Base-by-base conservation (phyloP, 371 early-diverging fungal genomes). In the Circinella minor region DNA sequence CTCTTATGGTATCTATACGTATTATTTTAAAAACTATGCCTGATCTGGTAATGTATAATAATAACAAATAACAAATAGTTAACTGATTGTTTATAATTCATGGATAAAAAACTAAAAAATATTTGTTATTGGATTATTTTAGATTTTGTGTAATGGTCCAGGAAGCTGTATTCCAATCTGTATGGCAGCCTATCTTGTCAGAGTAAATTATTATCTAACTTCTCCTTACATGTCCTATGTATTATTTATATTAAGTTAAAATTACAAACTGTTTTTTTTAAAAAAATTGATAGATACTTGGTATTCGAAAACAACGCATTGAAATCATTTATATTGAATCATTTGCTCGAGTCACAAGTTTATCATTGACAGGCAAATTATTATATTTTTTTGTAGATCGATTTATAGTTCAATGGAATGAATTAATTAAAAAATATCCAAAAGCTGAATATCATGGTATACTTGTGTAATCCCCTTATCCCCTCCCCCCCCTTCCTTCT, bases 391-490 rank as follows among this genome's bases (percentile, higher is more conserved):
- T 96, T 71, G 92, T 86, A 3, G 97, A 98, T 76, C 73, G 86
- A 17, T 95, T 98, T 71, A 60, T 98, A 4, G 98, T 98, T 10
- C 98, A 96, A 74, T 98, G 99, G 99, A 89, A 89, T 1, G 77
- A 84, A 6, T 76, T 96, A 51, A 65, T 18, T 34, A 55, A 77
- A 39, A 74, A 65, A 51, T 89, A 91, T 66, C 84, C 90, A 15
- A 85, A 86, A 9, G 89, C 94, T 14, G 84, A 93, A 70, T 94
- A 91, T 65, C 74, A 78, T 27, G 95, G 94, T 14, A 71, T 89
- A 18, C 81, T 97, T 14, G 57, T 34, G 7, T 57, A n/a, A 57
- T 43, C 6, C 6, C 4, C 43, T 43, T 43, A 11, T 43, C 11
- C 43, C 43, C 39, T 9, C 39, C 43, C 43, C 43, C 43, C 11